Evolutionary conservation across 129 eudicot species (phyloP).

Genomic region (Scalesia atractyloides): DNA sequence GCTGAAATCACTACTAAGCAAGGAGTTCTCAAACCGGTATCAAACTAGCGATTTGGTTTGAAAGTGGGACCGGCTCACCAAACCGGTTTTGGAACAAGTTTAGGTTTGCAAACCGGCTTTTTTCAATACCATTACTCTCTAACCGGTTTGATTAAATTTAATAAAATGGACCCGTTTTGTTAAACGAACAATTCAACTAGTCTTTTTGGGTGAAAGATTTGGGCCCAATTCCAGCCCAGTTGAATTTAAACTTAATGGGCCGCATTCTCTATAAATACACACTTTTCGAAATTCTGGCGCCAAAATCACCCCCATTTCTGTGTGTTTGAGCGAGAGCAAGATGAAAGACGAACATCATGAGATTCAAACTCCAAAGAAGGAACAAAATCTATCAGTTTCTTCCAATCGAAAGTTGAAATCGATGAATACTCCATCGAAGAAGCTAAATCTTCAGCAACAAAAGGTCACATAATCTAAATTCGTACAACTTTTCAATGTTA

Average conservation of each 20-base stretch:
- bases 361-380: slow-evolving; percentile 39
- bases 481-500: neutral
- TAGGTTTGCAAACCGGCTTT: too few species aligned
- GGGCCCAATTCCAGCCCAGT: neutral
- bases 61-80: too few species aligned
- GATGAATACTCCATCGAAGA: slow-evolving; percentile 4
- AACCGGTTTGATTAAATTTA: too few species aligned
- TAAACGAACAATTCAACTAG: too few species aligned
- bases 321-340: slow-evolving; percentile 11
- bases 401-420: slow-evolving; percentile 33
- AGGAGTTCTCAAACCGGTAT: too few species aligned
- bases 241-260: neutral
- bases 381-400: slow-evolving; percentile 1
- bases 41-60: too few species aligned
- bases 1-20: too few species aligned
- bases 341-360: slow-evolving; percentile 34
- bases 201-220: neutral
- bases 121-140: too few species aligned
- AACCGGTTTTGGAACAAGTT: too few species aligned
- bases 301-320: slow-evolving; percentile 19
- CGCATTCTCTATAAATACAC: neutral
- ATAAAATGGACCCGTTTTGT: too few species aligned
- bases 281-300: slow-evolving; percentile 34
- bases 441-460: slow-evolving; percentile 28
- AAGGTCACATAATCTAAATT: slow-evolving; percentile 30